phyloP scores from a whole-genome alignment of 306 rosid species.

The Boehmeria nivea region DNA sequence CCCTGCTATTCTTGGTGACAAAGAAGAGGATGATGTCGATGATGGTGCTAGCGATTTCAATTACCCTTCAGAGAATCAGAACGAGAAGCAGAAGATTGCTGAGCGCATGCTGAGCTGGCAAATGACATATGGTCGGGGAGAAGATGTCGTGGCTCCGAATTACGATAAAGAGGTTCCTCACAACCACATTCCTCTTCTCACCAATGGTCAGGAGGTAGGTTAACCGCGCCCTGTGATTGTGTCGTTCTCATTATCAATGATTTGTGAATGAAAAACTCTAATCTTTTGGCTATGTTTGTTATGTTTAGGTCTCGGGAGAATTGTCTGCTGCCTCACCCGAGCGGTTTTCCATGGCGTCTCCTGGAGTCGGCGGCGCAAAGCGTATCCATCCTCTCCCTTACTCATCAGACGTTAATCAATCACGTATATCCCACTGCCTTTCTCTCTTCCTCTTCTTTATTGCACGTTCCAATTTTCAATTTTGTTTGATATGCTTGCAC shows the following conservation, averaged over 20 bases:
- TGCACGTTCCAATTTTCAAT: too few species aligned
- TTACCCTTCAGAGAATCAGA: conserved; percentile 64
- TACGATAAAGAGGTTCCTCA: conserved; percentile 78
- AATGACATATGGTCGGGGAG: conserved; percentile 59
- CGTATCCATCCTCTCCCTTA: conserved; percentile 58
- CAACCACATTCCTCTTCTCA: conserved; percentile 57
- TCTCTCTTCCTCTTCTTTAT: not conserved
- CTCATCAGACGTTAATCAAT: conserved; percentile 69
- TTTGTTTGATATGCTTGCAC: too few species aligned
- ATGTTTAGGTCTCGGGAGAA: conserved; percentile 79
- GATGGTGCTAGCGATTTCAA: conserved; percentile 60
- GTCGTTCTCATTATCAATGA: not conserved
- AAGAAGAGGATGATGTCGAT: conserved; percentile 61
- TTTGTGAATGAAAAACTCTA: conserved; percentile 4
- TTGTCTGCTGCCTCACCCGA: conserved; percentile 92
- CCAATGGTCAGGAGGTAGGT: conserved; percentile 76
- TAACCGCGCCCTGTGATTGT: too few species aligned
- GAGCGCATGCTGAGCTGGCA: conserved; percentile 91
- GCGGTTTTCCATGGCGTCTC: conserved; percentile 84
- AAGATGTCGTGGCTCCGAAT: conserved; percentile 54
- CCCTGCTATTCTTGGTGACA: conserved; percentile 78
- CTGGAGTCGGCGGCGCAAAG: conserved; percentile 62
- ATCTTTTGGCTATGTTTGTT: conserved; percentile 10
- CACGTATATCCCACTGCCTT: conserved; percentile 41
- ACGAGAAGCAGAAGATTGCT: conserved; percentile 79